Evolutionary conservation across 257 asterid genomes (phyloP).

Genomic region (Przewalskia tangutica): DNA sequence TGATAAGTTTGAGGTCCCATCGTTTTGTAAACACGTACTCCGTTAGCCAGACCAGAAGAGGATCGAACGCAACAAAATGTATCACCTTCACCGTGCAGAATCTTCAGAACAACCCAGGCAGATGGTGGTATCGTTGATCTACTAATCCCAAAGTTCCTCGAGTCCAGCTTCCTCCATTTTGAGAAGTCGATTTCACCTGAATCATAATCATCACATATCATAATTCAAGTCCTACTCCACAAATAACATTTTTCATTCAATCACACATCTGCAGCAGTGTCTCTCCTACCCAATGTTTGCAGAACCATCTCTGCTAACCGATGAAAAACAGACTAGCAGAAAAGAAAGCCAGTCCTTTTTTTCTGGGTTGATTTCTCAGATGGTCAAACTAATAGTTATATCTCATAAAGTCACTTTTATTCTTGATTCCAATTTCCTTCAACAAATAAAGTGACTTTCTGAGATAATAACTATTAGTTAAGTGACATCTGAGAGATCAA

Average conservation of each 20-base stretch:
- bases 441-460: too few relatives aligned
- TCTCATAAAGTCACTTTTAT: too few relatives aligned
- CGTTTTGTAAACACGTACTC: background rate
- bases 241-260: background rate
- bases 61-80: background rate
- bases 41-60: background rate
- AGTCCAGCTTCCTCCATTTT: slow-evolving; percentile 63
- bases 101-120: slow-evolving; percentile 47
- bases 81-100: slow-evolving; percentile 51
- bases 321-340: background rate
- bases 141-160: slow-evolving; percentile 50
- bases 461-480: too few relatives aligned
- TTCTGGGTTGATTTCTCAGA: too few relatives aligned
- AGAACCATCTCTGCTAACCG: background rate
- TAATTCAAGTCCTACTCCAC: background rate
- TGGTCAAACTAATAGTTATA: too few relatives aligned
- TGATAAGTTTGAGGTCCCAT: background rate
- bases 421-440: too few relatives aligned
- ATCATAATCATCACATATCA: slow-evolving; percentile 1
- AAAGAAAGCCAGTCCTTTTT: background rate
- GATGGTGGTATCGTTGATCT: slow-evolving; percentile 45
- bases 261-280: background rate
- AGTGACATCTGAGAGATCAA: too few relatives aligned
- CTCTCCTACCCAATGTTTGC: background rate
- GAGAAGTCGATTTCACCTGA: slow-evolving; percentile 35